Evolutionary conservation across 768 basidiomycete species (phyloP).

Genomic region (Gautieria morchelliformis): DNA sequence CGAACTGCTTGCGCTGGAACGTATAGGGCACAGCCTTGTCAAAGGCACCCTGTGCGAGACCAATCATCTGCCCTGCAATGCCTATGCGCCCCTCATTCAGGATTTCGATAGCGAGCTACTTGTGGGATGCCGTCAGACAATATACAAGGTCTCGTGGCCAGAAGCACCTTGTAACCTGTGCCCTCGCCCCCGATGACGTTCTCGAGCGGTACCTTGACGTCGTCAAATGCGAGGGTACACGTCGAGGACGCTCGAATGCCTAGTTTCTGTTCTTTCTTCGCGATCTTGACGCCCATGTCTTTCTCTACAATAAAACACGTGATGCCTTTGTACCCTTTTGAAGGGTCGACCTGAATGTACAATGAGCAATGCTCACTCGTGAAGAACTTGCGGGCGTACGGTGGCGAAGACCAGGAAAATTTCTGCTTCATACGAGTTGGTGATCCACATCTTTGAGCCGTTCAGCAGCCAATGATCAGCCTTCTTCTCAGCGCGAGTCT

Average conservation of each 20-base stretch:
- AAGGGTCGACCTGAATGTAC: constrained; percentile 56
- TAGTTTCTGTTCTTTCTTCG: constrained; percentile 98
- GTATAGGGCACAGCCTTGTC: constrained; percentile 93
- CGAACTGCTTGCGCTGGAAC: constrained; percentile 90
- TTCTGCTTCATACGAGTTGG: constrained; percentile 88
- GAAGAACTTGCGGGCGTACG: constrained; percentile 31
- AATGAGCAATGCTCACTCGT: background rate
- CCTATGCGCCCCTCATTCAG: constrained; percentile 96
- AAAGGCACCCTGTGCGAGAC: constrained; percentile 95
- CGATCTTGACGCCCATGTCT: constrained; percentile 94
- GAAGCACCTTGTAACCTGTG: constrained; percentile 76
- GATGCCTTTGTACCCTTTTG: constrained; percentile 97
- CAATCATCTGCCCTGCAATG: constrained; percentile 98
- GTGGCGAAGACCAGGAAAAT: constrained; percentile 94
- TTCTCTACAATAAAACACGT: constrained; percentile 95
- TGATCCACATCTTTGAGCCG: constrained; percentile 99
- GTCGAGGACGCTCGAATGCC: constrained; percentile 96
- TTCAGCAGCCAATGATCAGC: constrained; percentile 82
- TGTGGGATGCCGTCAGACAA: background rate
- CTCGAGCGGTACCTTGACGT: constrained; percentile 73
- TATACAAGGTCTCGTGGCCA: background rate
- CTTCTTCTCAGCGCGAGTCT: constrained; percentile 84
- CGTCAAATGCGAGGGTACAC: constrained; percentile 90
- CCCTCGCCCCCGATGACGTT: constrained; percentile 91
- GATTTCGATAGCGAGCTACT: constrained; percentile 87